Conservation (phyloP, 495 filamentous ascomycete genomes). For the Talaromyces nanjingensis region DNA sequence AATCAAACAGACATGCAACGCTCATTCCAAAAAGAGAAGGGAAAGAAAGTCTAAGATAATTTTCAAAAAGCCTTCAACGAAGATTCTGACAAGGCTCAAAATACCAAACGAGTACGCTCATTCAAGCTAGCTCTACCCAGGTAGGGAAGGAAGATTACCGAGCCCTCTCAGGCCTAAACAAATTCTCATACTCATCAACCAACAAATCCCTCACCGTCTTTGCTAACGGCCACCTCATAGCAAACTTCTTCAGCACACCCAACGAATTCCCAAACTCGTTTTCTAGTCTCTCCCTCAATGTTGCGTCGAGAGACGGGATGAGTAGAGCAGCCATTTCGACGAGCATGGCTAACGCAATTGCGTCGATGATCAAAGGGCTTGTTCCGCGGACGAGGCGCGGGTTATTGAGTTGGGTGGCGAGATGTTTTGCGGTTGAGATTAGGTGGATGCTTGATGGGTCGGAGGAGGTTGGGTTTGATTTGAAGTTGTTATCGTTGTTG, state of each 20-base stretch:
- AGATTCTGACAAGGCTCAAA: too few relatives aligned
- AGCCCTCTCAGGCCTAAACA: neutral
- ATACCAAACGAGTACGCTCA: too few relatives aligned
- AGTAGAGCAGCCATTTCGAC: conserved; percentile 11
- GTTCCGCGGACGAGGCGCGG: neutral
- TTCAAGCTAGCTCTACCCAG: too few relatives aligned
- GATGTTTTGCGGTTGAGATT: conserved; percentile 1
- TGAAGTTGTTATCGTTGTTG: neutral
- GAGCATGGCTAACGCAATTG: neutral
- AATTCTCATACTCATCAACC: conserved; percentile 1
- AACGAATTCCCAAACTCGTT: conserved; percentile 64
- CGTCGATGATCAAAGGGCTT: neutral
- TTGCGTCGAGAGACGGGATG: conserved; percentile 41
- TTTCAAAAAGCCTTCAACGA: too few relatives aligned
- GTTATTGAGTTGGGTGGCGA: conserved; percentile 1
- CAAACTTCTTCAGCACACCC: conserved; percentile 62
- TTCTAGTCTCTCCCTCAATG: conserved; percentile 52
- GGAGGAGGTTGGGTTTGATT: neutral
- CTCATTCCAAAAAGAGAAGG: too few relatives aligned
- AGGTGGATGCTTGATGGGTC: conserved; percentile 2
- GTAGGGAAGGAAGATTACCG: neutral
- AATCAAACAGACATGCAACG: too few relatives aligned
- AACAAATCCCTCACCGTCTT: conserved; percentile 40
- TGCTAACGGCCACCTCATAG: conserved; percentile 62
- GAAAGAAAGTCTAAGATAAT: too few relatives aligned